Conservation (phyloP, 2,329 filamentous ascomycete genomes). For the Colletotrichum gloeosporioides region DNA sequence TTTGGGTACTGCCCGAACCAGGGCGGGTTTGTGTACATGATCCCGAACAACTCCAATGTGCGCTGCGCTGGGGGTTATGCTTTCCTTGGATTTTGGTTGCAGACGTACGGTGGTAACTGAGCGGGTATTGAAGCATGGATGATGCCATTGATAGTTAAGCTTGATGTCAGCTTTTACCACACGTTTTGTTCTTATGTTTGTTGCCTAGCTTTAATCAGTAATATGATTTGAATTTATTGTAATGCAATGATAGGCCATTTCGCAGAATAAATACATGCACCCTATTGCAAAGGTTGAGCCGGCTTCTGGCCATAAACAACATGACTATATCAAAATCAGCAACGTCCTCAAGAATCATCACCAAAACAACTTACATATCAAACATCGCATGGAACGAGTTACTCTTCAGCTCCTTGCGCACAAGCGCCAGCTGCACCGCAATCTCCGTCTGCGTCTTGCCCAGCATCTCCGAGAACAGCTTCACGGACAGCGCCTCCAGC, state of each 20-base stretch:
- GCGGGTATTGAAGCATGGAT: background rate
- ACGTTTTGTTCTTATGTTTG: background rate
- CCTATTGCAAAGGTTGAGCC: background rate
- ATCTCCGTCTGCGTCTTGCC: slow-evolving; percentile 30
- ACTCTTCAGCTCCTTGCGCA: slow-evolving; percentile 33
- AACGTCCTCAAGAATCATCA: background rate
- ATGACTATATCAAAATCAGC: background rate
- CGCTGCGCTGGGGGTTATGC: background rate
- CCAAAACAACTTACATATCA: slow-evolving; percentile 23
- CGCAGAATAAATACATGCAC: background rate
- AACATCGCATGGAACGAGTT: slow-evolving; percentile 28
- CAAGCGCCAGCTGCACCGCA: slow-evolving; percentile 29
- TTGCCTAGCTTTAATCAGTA: background rate
- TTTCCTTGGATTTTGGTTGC: background rate
- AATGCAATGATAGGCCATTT: accelerated
- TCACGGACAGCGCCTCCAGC: slow-evolving; percentile 28
- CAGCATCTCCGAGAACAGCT: slow-evolving; percentile 32
- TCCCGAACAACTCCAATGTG: slow-evolving; percentile 5
- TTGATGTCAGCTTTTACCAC: background rate
- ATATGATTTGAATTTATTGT: accelerated
- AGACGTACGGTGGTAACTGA: background rate
- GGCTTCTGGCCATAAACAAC: background rate
- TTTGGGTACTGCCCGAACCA: slow-evolving; percentile 5
- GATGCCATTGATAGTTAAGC: background rate
- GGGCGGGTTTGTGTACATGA: slow-evolving; percentile 4